phyloP scores from a whole-genome alignment of 208 protist species.

The Leishmania arabica region DNA sequence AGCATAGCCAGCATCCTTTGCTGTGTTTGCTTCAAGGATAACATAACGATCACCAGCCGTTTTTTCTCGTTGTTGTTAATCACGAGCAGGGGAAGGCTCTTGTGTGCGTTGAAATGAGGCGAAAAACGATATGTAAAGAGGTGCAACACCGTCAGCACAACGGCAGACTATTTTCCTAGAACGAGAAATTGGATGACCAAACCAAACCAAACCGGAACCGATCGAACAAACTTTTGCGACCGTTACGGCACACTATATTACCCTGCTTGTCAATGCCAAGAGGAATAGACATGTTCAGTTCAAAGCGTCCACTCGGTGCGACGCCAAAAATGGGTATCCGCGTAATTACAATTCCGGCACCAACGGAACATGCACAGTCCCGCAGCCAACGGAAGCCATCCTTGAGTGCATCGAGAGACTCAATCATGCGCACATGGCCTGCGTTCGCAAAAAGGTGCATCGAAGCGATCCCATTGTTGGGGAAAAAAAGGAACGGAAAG shows the following conservation, averaged over 20 bases:
- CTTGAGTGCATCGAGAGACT: conserved; percentile 40
- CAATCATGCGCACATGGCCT: conserved; percentile 69
- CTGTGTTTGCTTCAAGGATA: background rate
- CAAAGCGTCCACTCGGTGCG: conserved; percentile 75
- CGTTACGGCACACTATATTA: conserved; percentile 58
- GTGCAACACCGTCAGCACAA: background rate
- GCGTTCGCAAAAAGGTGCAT: conserved; percentile 89
- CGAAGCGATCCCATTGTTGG: conserved; percentile 77
- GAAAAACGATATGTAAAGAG: background rate
- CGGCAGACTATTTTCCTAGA: conserved; percentile 32
- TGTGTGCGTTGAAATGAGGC: background rate
- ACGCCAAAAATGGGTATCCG: conserved; percentile 83
- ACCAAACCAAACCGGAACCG: conserved; percentile 77
- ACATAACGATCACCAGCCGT: background rate
- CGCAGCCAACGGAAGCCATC: conserved; percentile 61
- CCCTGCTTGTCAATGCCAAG: conserved; percentile 62
- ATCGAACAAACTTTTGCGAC: conserved; percentile 60
- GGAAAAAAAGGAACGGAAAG: conserved; percentile 82
- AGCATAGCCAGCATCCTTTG: background rate
- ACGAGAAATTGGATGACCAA: conserved; percentile 78
- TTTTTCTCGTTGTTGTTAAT: background rate
- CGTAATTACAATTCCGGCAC: conserved; percentile 79
- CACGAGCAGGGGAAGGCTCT: background rate
- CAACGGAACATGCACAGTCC: conserved; percentile 71
- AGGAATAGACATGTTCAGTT: conserved; percentile 79